Base-by-base conservation (phyloP, 495 filamentous ascomycete species). In the Daldinia decipiens region DNA sequence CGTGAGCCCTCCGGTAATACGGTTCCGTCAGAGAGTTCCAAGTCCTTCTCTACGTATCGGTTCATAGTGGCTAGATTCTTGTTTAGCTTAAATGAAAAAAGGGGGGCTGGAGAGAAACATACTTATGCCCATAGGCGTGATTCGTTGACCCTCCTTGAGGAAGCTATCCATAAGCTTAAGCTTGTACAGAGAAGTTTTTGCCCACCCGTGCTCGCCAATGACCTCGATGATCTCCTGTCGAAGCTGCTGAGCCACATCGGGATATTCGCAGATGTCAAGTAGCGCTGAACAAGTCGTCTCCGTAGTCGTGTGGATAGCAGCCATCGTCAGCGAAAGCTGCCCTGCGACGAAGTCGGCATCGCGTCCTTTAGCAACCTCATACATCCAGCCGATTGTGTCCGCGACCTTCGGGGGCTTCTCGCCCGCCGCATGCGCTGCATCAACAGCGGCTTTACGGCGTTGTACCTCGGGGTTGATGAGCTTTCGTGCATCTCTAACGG, bases 111-210 rank as follows among this genome's bases (percentile, higher is more conserved):
- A 12, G 47, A 40, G 53, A 9, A 64, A 77, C 77, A 51, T 76
- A 83, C 82, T 45, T 11, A 71, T 27, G 40, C 62, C 62, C 47
- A 78, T 73, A 0, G 82, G 81, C 4, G 77, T 75, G 15, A 81
- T 17, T 26, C 83, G 59, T 53, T 80, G 78, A 19, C 73, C 76
- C 62, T 85, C 83, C 61, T 82, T 84, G 65, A 85, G 47, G 29
- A 84, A 79, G 75, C 80, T 82, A 56, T 86, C 84, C 82, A 88
- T 79, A 54, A 85, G 70, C 71, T 81, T 83, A 61, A 88, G 70
- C 70, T 86, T 86, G 24, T 79, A 76, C 21, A 87, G 40, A 5
- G 81, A 82, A 15, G 79, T 79, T 76, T 84, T 87, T 38, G 82
- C 80, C 77, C 85, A 78, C 11, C 76, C 76, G 15, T 79, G 51